Base-by-base conservation (phyloP, 768 basidiomycete genomes). In the Naganishia vaughanmartiniae region DNA sequence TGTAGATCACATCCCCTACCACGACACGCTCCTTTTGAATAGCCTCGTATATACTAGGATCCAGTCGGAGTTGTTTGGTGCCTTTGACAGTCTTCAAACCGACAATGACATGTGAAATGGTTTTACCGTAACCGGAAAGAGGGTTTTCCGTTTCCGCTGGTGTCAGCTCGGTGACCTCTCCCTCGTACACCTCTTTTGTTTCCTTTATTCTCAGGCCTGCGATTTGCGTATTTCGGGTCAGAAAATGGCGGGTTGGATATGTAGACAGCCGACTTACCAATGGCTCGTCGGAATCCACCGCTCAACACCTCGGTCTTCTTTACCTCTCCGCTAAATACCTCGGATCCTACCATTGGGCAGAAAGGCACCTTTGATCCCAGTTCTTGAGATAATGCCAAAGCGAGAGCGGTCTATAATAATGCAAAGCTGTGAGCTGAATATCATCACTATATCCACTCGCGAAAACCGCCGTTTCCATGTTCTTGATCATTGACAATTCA, bases 231-330 rank as follows among this genome's bases (percentile, higher is more conserved):
- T 11, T 33, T 51, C 26, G 15, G 30, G 19, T 28, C 26, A 39
- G 15, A 60, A 21, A 10, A 45, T 34, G n/a, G 7, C n/a, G 14
- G 45, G 14, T 42, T 21, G 30, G 15, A 4, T 17, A 14, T 21
- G 26, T 6, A 34, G 2, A 9, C 42, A 66, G 71, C 56, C 31
- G 21, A 85, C 90, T 78, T 78, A 93, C 94, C 95, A 72, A 99
- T 99, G 15, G 96, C 94, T 75, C 96, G 84, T 70, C 95, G 86
- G 82, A 98, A 98, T 45, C 89, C 87, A 81, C 97, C 95, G 57
- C 93, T 92, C 24, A 99, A 84, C 5, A 98, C 94, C 79, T 98
- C 96, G 1, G 96, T 98, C 86, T 99, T 99, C 84, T 98, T 98
- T 69, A 99, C 93, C 82, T 98, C 95, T 2, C 91, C 88, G 48